These are phyloP conservation scores for Deuterostichococcus epilithicus DNA, from an alignment of 139 green algal species.

Conservation along the genomic window DNA sequence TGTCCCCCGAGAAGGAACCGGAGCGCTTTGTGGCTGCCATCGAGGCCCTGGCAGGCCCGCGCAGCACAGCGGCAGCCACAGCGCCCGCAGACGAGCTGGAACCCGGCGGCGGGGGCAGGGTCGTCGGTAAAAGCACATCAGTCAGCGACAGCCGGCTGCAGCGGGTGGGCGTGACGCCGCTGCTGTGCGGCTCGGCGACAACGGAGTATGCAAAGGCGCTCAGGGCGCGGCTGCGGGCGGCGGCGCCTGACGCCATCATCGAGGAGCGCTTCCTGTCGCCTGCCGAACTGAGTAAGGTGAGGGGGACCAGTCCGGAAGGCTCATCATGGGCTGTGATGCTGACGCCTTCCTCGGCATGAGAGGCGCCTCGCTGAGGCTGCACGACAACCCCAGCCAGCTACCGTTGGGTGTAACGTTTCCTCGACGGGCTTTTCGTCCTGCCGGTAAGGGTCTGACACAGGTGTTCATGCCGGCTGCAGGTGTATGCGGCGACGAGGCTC, in stretches of 20 bases:
- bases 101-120: too few relatives aligned
- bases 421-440: too few relatives aligned
- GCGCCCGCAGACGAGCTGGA: too few relatives aligned
- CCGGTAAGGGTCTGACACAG: too few relatives aligned
- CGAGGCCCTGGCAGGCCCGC: slow-evolving; percentile 28
- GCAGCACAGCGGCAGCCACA: neutral
- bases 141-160: neutral
- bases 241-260: slow-evolving; percentile 38
- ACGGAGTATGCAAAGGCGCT: slow-evolving; percentile 54
- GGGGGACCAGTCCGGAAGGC: too few relatives aligned
- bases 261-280: slow-evolving; percentile 61
- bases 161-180: slow-evolving; percentile 29
- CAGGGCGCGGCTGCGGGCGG: slow-evolving; percentile 35
- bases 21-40: slow-evolving; percentile 63
- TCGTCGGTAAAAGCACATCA: too few relatives aligned
- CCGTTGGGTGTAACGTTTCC: too few relatives aligned
- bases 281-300: slow-evolving; percentile 41
- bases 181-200: slow-evolving; percentile 43
- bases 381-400: too few relatives aligned
- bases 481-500: slow-evolving; percentile 61
- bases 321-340: too few relatives aligned
- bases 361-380: too few relatives aligned
- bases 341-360: too few relatives aligned
- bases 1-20: slow-evolving; percentile 80
- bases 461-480: neutral